Evolutionary conservation across 768 basidiomycete species (phyloP), one percentile per base, ranked within the genome.

Genomic region (Russula foetens): DNA sequence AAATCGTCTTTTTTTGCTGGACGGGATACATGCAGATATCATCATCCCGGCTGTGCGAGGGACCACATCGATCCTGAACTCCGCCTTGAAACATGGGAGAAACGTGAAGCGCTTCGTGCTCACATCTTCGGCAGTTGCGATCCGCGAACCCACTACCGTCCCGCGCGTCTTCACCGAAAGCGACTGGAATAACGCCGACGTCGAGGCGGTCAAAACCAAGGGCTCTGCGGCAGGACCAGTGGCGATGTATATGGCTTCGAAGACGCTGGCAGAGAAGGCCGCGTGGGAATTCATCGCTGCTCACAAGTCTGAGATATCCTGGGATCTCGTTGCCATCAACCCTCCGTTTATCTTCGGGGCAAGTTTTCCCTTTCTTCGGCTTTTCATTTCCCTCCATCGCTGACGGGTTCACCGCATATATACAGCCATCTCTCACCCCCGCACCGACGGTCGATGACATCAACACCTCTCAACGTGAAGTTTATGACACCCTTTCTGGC

Each of bases 11-110:
- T 48, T 11, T 53, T 52, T 45, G 11, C 2, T 4, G 17, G n/a
- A 46, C n/a, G 35, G 15, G 8, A 14, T 21, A 12, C 21, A n/a
- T 38, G 21, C 47, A 85, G 84, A 88, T 60, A 67, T 88, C 45
- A 83, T 89, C 61, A 71, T 69, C n/a, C 90, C 90, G 6, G 90
- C 90, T 28, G 80, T 92, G 4, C 73, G 81, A 2, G 90, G 90
- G 1, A 92, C 90, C 0, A 66, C 80, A 1, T 77, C 82, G 9
- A 75, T 92, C 15, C 73, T 92, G 29, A 72, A 81, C 62, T 82
- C 82, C 44, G 78, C 82, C 11, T 68, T 79, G 58, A 84, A 83
- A 69, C 67, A 81, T 63, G 78, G 76, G 82, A 84, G 64, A 21
- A 71, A 65, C 7, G 70, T 89, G 64, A 80, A 84, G 70, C 81